Base-by-base conservation (phyloP, 306 rosid genomes). In the Lathyrus aphaca region DNA sequence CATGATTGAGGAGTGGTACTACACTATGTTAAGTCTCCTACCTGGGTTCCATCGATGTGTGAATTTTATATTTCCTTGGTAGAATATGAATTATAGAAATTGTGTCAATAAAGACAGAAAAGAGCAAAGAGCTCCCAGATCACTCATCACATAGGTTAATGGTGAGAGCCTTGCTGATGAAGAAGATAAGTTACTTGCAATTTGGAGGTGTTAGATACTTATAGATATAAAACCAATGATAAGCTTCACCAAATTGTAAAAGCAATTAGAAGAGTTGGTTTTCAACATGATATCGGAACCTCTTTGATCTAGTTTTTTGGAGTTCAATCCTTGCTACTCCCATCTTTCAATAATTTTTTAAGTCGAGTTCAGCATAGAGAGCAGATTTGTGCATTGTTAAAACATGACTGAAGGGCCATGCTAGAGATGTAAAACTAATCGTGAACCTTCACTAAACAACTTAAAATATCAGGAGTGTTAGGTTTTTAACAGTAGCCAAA, bases 401-500 rank as follows among this genome's bases (percentile, higher is more conserved):
- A 7, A 5, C 60, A 21, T 25, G 35, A 23, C 35, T 23, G 63
- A 56, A 56, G 42, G 6, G 63, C 12, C 63, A 35, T 54, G 64
- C 44, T 35, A 37, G 73, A 51, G 35, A 51, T 68, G 60, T 25
- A 39, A 39, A 42, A 39, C 29, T 16, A 69, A 69, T 25, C 30
- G 16, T 0, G 51, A 19, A 39, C 25, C 37, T 27, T 66, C 46
- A 30, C 72, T 13, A 29, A 48, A 66, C 17, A 48, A 48, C 46
- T 66, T 46, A 3, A 32, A 51, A 21, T 51, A 8, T 51, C 21
- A 53, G 59, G 35, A 53, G 59, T 21, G 27, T 25, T 21, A 27
- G 18, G 35, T 21, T 7, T 49, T 39, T 62, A 6, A 18, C 19
- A 17, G 6, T 25, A 62, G 48, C 1, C 40, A 14, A 37, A 35